Evolutionary conservation across 345 rosid species (phyloP), one percentile per base, ranked within the genome.

Genomic region (Eucalyptus leucophloia): DNA sequence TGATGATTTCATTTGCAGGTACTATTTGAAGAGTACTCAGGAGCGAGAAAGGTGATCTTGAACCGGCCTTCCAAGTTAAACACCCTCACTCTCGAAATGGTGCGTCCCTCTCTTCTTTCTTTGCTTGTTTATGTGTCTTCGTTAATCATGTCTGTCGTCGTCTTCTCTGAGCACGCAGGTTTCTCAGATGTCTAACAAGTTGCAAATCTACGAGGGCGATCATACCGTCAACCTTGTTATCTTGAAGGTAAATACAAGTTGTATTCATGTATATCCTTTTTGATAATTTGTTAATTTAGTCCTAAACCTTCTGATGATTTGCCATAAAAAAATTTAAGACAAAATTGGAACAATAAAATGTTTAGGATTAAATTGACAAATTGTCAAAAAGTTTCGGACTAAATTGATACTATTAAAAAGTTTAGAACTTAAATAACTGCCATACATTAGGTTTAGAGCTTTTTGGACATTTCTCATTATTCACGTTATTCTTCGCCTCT

Each of bases 381-480:
- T 50, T 50, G 7, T 6, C 53, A 16, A 50, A 50, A 50, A 1
- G 53, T 0, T 50, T 50, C 19, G 53, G 17, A 50, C 53, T 51
- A 51, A 51, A 51, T 51, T 51, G 23, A 1, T 51, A 51, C 19
- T 3, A 51, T 51, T 51, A 0, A 51, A 51, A 51, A 51, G 4
- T 17, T 51, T 17, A 51, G 0, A 17, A 51, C 23, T 51, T 51
- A 51, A 51, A 51, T 51, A 51, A 1, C 54, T 1, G 9, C 0
- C 0, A 18, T 18, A 51, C 54, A 51, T 51, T 51, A 51, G 21
- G 54, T 7, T 51, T 51, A 51, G 21, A 51, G 54, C 54, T 51
- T 51, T 51, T 51, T 51, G 54, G 54, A 51, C 23, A 51, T 12
- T 62, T 62, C 8, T 67, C 9, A n/a, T 67, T 15, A 67, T 7